Evolutionary conservation across 2,329 filamentous ascomycete genomes (phyloP), one percentile per base, ranked within the genome.

Genomic region (Hypoxylon sp.): DNA sequence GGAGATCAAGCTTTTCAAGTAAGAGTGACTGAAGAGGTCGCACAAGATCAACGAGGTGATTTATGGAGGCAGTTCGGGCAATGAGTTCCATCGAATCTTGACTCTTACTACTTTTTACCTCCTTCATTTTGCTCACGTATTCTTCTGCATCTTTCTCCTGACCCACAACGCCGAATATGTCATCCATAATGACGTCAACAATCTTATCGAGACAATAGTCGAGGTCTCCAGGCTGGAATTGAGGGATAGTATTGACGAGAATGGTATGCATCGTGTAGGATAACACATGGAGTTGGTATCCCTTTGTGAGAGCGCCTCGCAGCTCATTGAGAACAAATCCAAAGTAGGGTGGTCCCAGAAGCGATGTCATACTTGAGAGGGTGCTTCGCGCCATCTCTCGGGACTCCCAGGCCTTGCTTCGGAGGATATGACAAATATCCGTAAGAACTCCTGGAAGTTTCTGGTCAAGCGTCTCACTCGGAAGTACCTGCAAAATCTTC

Each of bases 111-210:
- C 93, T 96, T 83, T 97, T 98, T 62, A 99, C 91, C 81, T 99
- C 96, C 80, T 97, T 97, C 91, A 97, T 98, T 79, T 95, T 92
- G 77, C 90, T 97, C 61, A 91, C 91, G 78, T 99, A 99, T 58
- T 94, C 96, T 74, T 98, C 94, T 0, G 95, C 95, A 74, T 99
- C 96, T 80, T 99, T 99, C 77, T 99, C 95, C 80, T 97, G 92
- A 1, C 96, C 96, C 34, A 92, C 91, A 5, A 90, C 89, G 30
- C 97, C 97, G 76, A 99, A 99, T 11, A 97, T 96, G 77, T 99
- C 97, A 75, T 99, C 96, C 93, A 99, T 96, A 70, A 98, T 91
- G 46, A 99, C 89, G 1, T 89, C 86, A 49, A 97, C 90, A 46
- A 98, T 89, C 10, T 91, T 86, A 2, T 87, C 82, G 7, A 98